phyloP scores from a whole-genome alignment of 208 protist genomes.

The Leishmania martiniquensis region DNA sequence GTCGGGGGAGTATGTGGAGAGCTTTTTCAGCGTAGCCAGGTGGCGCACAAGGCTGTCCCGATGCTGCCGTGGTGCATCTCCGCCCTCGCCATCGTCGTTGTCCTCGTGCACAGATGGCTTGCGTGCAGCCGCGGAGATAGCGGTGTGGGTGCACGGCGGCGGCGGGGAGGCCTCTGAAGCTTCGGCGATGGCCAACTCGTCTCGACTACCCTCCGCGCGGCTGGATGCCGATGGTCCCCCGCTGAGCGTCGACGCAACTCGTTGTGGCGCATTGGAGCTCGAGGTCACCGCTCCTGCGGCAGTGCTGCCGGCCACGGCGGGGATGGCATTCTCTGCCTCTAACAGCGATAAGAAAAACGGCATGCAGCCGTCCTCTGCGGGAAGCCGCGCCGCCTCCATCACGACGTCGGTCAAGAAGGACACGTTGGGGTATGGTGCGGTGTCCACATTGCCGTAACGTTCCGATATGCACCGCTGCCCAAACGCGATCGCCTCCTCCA shows the following conservation, averaged over 20 bases:
- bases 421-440: slow-evolving; percentile 54
- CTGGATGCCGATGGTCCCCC: neutral
- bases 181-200: neutral
- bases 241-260: slow-evolving; percentile 14
- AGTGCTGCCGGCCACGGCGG: neutral
- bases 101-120: neutral
- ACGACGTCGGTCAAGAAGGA: slow-evolving; percentile 55
- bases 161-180: neutral
- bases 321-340: slow-evolving; percentile 8
- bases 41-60: slow-evolving; percentile 26
- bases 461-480: slow-evolving; percentile 51
- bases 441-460: slow-evolving; percentile 54
- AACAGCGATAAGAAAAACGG: slow-evolving; percentile 18
- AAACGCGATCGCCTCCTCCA: slow-evolving; percentile 49
- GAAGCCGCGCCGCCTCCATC: slow-evolving; percentile 36
- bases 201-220: neutral
- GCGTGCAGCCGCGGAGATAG: neutral
- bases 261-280: neutral
- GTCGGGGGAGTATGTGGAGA: slow-evolving; percentile 45
- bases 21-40: slow-evolving; percentile 44
- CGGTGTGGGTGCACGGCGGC: neutral
- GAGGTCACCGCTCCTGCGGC: neutral
- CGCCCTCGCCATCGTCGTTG: neutral
- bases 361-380: slow-evolving; percentile 12
- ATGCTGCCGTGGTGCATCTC: neutral